Base-by-base conservation (phyloP, 306 rosid species). In the Malus sylvestris region DNA sequence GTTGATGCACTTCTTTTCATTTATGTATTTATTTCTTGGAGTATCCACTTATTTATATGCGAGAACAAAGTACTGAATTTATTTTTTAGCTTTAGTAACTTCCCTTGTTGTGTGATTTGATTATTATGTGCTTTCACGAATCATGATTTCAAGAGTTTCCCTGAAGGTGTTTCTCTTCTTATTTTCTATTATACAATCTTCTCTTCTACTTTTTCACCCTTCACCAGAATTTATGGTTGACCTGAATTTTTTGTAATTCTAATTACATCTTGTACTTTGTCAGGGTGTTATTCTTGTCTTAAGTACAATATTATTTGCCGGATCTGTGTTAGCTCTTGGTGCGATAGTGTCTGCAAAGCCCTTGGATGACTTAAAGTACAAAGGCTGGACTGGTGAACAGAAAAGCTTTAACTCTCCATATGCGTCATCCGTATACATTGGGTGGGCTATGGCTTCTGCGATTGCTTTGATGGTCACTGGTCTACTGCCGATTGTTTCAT, bases 361-460 rank as follows among this genome's bases (percentile, higher is more conserved):
- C 80, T 85, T 96, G 73, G 97, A 96, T 76, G 97, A 91, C 86
- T 89, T 96, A 68, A 68, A 80, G 68, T 96, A 96, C 86, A 96
- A 83, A 83, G 98, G 97, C 59, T 92, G 83, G 99, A 89, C 88
- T 76, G 93, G 84, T 69, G 90, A 91, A 73, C 93, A 77, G 71
- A 91, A 89, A 70, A 83, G 81, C 88, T 85, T 87, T 76, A 79
- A 83, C 53, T 92, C 98, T 71, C 99, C 97, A 19, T 96, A 96
- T 77, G 93, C 88, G 57, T 91, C 99, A 27, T 86, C 97, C 60
- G 86, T 87, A 77, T 96, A 89, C 82, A 88, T 96, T 80, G 99
- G 99, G 60, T 96, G 99, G 99, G 98, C 98, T 67, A 96, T 96
- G 98, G 90, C 98, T 60, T 88, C 98, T 69, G 87, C 88, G 67